Evolutionary conservation across 2,329 filamentous ascomycete genomes (phyloP).

Genomic region (Trichothecium sympodiale): DNA sequence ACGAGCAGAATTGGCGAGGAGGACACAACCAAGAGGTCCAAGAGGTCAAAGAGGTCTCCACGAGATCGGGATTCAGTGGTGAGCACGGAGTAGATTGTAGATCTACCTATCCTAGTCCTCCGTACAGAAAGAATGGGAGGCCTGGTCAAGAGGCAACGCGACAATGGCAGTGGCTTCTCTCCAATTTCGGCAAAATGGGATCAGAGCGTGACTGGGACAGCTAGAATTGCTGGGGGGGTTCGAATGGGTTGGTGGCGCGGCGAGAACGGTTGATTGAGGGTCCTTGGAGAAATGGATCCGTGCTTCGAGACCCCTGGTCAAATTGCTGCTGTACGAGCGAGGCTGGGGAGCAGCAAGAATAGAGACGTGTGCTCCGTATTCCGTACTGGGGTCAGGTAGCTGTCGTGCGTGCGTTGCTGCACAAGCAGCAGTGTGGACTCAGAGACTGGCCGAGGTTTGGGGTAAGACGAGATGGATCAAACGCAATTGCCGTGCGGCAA

Average conservation of each 20-base stretch:
- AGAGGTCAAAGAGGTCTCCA: too few species aligned
- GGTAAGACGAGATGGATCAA: neutral
- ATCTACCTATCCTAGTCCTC: neutral
- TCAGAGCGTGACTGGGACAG: neutral
- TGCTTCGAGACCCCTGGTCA: conserved; percentile 1
- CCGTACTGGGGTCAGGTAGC: too few species aligned
- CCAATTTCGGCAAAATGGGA: neutral
- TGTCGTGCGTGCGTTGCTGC: too few species aligned
- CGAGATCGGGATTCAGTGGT: too few species aligned
- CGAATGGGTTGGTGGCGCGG: conserved; percentile 1
- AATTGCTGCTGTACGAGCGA: neutral
- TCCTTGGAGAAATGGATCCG: neutral
- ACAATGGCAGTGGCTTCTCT: neutral
- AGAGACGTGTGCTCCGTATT: too few species aligned
- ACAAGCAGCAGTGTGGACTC: too few species aligned
- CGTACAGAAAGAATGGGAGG: neutral
- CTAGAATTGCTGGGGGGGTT: neutral
- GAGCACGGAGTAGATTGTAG: too few species aligned
- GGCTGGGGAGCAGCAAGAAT: neutral
- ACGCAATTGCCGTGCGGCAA: neutral
- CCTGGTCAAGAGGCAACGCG: conserved; percentile 1
- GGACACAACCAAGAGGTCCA: too few species aligned
- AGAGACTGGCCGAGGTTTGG: neutral
- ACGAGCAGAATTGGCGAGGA: neutral
- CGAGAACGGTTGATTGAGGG: conserved; percentile 1